phyloP scores from a whole-genome alignment of 164 flowering plant species.

The Piper longum region DNA sequence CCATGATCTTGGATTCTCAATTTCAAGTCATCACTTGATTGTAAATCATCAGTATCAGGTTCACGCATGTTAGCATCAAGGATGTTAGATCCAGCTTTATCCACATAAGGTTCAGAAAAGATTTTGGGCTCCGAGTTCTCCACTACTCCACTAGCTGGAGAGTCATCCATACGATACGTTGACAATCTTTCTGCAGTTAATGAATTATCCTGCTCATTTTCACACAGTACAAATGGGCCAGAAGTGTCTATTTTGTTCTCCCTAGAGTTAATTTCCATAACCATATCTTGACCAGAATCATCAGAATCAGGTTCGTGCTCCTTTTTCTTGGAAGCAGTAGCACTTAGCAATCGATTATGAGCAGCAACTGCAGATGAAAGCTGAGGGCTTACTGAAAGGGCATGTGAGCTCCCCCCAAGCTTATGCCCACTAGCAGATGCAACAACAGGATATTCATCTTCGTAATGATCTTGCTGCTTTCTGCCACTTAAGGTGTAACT shows the following conservation, averaged over 20 bases:
- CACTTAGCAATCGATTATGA: slow-evolving; percentile 35
- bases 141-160: slow-evolving; percentile 4
- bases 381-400: slow-evolving; percentile 49
- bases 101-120: too few relatives aligned
- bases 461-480: slow-evolving; percentile 21
- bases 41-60: slow-evolving; percentile 29
- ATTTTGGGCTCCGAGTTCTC: background rate
- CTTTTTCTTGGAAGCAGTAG: slow-evolving; percentile 5
- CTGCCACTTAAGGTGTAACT: slow-evolving; percentile 51
- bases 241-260: background rate
- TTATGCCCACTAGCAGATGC: slow-evolving; percentile 29
- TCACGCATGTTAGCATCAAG: slow-evolving; percentile 5
- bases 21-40: background rate
- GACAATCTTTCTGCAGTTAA: background rate
- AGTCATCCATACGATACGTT: slow-evolving; percentile 15
- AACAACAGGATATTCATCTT: slow-evolving; percentile 20
- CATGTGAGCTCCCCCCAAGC: slow-evolving; percentile 55
- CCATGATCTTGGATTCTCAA: background rate
- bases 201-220: slow-evolving; percentile 13
- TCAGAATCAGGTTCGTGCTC: slow-evolving; percentile 7
- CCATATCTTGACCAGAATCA: slow-evolving; percentile 6
- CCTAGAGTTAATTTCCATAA: background rate
- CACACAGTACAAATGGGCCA: background rate
- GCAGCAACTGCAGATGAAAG: slow-evolving; percentile 82
- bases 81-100: too few relatives aligned